These are phyloP conservation scores for Phallus indusiatus DNA, from an alignment of 768 basidiomycete genomes.

Conservation along the genomic window DNA sequence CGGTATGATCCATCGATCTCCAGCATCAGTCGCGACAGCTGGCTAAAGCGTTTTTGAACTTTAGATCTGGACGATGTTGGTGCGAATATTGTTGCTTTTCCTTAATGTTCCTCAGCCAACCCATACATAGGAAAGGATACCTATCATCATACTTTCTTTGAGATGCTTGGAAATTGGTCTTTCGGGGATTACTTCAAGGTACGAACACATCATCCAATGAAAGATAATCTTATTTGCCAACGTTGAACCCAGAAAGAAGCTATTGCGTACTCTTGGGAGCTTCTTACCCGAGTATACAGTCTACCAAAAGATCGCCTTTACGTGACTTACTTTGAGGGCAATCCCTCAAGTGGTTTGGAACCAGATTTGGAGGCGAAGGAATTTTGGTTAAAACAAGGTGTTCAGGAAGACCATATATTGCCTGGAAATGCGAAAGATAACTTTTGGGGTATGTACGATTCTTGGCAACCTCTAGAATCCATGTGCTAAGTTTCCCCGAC, in stretches of 20 bases:
- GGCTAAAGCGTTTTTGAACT: constrained; percentile 1
- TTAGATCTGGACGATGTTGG: constrained; percentile 97
- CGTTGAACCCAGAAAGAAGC: constrained; percentile 68
- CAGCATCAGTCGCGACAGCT: background rate
- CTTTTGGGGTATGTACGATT: constrained; percentile 83
- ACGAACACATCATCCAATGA: constrained; percentile 4
- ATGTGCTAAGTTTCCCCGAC: background rate
- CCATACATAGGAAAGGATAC: constrained; percentile 56
- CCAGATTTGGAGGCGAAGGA: constrained; percentile 85
- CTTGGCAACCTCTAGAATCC: background rate
- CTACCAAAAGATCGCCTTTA: constrained; percentile 88
- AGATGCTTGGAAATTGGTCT: constrained; percentile 99
- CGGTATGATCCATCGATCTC: constrained; percentile 34
- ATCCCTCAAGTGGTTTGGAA: constrained; percentile 71
- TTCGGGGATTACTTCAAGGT: constrained; percentile 99
- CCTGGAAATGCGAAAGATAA: constrained; percentile 96
- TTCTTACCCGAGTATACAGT: constrained; percentile 81
- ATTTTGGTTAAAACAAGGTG: constrained; percentile 82
- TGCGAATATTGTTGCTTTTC: background rate
- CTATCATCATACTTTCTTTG: constrained; percentile 97
- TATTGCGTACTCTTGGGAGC: constrained; percentile 86
- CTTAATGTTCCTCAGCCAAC: background rate
- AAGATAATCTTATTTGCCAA: background rate
- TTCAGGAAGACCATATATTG: constrained; percentile 81
- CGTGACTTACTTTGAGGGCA: constrained; percentile 97